A percentile compares a stretch with the other conserved stretches of the same genome.
Evolutionary conservation across 345 rosid species (phyloP).

Genomic region (Populus euphratica): DNA sequence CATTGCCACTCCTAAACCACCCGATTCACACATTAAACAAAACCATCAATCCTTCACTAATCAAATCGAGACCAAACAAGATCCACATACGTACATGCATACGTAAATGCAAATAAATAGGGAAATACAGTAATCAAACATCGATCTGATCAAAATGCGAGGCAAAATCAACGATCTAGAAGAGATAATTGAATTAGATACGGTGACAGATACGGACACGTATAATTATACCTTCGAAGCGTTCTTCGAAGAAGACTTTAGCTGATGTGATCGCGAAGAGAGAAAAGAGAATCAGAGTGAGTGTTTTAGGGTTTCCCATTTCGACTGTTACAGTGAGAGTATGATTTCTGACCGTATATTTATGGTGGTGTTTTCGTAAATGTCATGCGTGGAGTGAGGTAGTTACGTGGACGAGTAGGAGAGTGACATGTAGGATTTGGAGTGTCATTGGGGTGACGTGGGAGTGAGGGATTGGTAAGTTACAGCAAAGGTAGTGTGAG

Average conservation of each 20-base stretch:
- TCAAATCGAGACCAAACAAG: background rate
- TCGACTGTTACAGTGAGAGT: constrained; percentile 1
- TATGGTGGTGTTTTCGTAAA: background rate
- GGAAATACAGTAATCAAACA: background rate
- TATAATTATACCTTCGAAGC: constrained; percentile 60
- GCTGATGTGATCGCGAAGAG: constrained; percentile 51
- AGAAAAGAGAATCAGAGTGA: constrained; percentile 33
- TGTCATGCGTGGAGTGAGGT: background rate
- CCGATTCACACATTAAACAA: constrained; percentile 11
- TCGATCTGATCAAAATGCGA: background rate
- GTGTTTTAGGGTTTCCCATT: constrained; percentile 28
- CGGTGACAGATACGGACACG: background rate
- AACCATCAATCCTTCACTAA: constrained; percentile 4
- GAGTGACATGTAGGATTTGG: background rate
- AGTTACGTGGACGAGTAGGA: constrained; percentile 3
- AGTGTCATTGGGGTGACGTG: constrained; percentile 18
- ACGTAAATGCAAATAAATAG: background rate
- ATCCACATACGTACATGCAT: background rate
- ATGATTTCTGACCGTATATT: background rate
- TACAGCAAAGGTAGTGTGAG: background rate
- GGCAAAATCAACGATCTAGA: background rate
- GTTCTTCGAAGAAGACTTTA: constrained; percentile 81
- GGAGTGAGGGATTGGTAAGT: constrained; percentile 9
- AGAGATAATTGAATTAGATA: too few relatives aligned
- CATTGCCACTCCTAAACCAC: background rate